Conservation (phyloP, 176 grass and related monocot species). For the Musa troglodytarum region DNA sequence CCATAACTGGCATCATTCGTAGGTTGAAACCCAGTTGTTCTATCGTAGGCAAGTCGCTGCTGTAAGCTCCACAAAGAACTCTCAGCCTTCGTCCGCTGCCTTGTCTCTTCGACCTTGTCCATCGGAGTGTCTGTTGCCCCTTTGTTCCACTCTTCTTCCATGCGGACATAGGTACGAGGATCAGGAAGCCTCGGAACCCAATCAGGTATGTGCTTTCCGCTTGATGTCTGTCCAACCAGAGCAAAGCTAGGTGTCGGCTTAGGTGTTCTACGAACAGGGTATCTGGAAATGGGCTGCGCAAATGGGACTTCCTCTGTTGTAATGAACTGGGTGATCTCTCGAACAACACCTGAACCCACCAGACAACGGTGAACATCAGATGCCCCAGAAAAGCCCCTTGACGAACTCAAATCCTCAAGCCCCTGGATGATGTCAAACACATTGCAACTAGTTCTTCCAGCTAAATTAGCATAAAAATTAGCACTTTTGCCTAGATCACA, state of each 20-base stretch:
- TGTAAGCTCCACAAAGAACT: constrained; percentile 71
- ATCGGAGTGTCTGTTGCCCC: constrained; percentile 23
- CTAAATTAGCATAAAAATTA: constrained; percentile 54
- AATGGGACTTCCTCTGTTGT: constrained; percentile 56
- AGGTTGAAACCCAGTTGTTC: constrained; percentile 30
- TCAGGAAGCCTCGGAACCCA: constrained; percentile 80
- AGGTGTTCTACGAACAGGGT: constrained; percentile 32
- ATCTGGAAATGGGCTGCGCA: constrained; percentile 36
- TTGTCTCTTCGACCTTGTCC: constrained; percentile 43
- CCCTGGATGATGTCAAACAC: constrained; percentile 69
- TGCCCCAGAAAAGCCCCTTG: constrained; percentile 55
- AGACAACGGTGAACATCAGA: constrained; percentile 49
- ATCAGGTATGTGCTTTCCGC: constrained; percentile 49
- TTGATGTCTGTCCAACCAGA: constrained; percentile 21
- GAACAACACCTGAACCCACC: constrained; percentile 45
- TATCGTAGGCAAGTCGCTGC: constrained; percentile 39
- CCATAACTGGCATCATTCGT: not conserved
- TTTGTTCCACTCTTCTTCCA: constrained; percentile 44
- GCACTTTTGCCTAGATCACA: constrained; percentile 54
- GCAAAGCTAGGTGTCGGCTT: constrained; percentile 17
- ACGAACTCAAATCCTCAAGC: constrained; percentile 58
- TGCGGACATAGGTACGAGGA: constrained; percentile 40
- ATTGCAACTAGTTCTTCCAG: constrained; percentile 56
- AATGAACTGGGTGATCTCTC: constrained; percentile 48
- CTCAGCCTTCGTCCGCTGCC: constrained; percentile 60